Conservation (phyloP, 2,329 filamentous ascomycete species). For the Salinomyces thailandicus region DNA sequence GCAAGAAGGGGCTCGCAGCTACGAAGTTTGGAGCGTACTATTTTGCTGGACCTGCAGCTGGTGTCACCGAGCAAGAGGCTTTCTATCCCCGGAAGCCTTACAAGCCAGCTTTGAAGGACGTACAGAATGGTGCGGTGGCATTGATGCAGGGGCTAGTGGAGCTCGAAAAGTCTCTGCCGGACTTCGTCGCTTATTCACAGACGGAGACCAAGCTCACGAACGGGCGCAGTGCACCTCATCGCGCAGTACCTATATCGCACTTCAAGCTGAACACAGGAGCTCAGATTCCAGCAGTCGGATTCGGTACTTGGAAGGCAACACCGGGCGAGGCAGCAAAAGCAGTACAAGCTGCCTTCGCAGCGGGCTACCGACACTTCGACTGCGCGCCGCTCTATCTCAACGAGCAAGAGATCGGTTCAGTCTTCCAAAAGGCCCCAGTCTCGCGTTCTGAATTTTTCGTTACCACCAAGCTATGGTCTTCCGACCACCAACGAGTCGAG, state of each 20-base stretch:
- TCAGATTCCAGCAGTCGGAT: conserved; percentile 28
- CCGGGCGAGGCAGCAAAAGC: conserved; percentile 20
- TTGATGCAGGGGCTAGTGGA: neutral
- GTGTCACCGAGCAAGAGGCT: conserved; percentile 8
- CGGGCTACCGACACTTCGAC: conserved; percentile 17
- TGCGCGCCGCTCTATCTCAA: conserved; percentile 26
- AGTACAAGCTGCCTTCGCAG: conserved; percentile 11
- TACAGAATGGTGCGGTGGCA: conserved; percentile 15
- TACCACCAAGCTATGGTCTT: conserved; percentile 53
- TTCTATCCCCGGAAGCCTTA: conserved; percentile 12
- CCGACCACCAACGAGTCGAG: conserved; percentile 32
- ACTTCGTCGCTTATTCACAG: neutral
- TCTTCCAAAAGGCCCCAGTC: conserved; percentile 14
- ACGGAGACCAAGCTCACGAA: neutral
- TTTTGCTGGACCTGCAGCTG: conserved; percentile 11
- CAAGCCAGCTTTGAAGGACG: conserved; percentile 12
- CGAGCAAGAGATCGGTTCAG: conserved; percentile 17
- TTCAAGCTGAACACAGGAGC: conserved; percentile 32
- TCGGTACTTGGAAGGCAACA: conserved; percentile 30
- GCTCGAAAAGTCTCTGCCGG: neutral
- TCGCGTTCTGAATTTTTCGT: conserved; percentile 19
- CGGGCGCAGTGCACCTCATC: neutral
- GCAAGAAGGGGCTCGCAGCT: conserved; percentile 56
- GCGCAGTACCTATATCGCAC: conserved; percentile 1
- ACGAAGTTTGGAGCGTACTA: conserved; percentile 55